Base-by-base conservation (phyloP, 2,329 filamentous ascomycete species). In the Apiospora aurea region DNA sequence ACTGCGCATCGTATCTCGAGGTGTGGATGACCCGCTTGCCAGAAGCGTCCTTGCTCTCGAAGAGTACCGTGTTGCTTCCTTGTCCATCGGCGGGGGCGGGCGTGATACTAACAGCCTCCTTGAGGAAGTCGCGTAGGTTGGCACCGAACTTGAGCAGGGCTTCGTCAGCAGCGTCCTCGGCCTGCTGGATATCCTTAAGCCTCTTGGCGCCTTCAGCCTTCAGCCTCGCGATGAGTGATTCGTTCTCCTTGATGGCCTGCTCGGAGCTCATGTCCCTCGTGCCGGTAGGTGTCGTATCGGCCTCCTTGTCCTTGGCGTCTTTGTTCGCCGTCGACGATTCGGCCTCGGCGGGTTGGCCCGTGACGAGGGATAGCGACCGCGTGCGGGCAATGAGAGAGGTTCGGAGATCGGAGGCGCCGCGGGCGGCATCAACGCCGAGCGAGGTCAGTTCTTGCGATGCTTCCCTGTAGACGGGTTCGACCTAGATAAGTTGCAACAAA, bases 151-250 rank as follows among this genome's bases (percentile, higher is more conserved):
- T 94, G 76, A 98, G 85, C 13, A 99, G 89, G 0, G 96, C 96
- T 82, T 98, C 96, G 81, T 99, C 96, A 10, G 96, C 96, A 4
- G 96, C 96, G 79, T 98, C 96, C 82, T 99, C 96, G 16, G 96
- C 96, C 77, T 91, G 90, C 79, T 98, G 94, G 26, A 98, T 91
- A 73, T 98, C 94, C 79, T 94, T 96, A 72, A 98, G 85, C 67
- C 94, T 90, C 82, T 94, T 95, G 38, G 93, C 87, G 5, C 95
- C 95, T 83, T 97, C 94, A 26, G 86, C 83, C 72, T 91, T 90
- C 80, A 98, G 90, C 64, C 93, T 90, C 6, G 92, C 90, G 43
- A 98, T 90, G 72, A 97, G 91, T 14, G 90, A 88, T 75, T 90
- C 88, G 2, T 86, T 86, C 46, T 89, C 84, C 74, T 82, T 82